These are phyloP conservation scores for Lumnitzera littorea DNA, from an alignment of 345 rosid genomes.

Conservation along the genomic window DNA sequence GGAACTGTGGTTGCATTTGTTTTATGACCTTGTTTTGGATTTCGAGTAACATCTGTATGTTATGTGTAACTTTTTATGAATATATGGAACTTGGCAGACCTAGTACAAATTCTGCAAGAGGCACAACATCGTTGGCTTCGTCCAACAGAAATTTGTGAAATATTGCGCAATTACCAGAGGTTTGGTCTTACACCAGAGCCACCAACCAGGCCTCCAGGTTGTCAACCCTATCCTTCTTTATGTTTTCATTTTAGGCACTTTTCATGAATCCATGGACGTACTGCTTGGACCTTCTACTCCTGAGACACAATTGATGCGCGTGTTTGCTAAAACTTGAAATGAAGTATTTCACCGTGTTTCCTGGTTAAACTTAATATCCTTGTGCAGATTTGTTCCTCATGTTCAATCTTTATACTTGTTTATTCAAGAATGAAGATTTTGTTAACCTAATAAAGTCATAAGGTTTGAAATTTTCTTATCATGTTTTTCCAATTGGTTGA, in stretches of 20 bases:
- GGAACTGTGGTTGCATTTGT: not conserved
- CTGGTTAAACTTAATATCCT: no score
- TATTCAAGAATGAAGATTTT: no score
- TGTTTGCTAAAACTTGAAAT: no score
- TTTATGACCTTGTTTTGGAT: not conserved
- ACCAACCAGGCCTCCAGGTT: slow-evolving; percentile 48
- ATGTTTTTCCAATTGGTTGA: no score
- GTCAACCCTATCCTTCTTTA: not conserved
- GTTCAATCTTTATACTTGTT: no score
- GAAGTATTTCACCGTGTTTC: no score
- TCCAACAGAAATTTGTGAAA: slow-evolving; percentile 49
- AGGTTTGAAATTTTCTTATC: no score
- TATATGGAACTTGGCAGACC: slow-evolving; percentile 23
- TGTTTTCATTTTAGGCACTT: not conserved
- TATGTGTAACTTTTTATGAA: not conserved
- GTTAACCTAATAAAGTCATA: no score
- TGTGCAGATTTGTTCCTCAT: no score
- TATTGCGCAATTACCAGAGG: slow-evolving; percentile 34
- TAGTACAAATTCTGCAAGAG: slow-evolving; percentile 33
- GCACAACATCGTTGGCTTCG: slow-evolving; percentile 61
- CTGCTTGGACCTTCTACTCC: no score
- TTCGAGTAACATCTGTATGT: not conserved
- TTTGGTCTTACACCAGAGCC: slow-evolving; percentile 35
- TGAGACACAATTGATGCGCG: no score
- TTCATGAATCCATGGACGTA: no score